Evolutionary conservation across 2,329 filamentous ascomycete genomes (phyloP).

Genomic region (Sordariomycetes sp.): DNA sequence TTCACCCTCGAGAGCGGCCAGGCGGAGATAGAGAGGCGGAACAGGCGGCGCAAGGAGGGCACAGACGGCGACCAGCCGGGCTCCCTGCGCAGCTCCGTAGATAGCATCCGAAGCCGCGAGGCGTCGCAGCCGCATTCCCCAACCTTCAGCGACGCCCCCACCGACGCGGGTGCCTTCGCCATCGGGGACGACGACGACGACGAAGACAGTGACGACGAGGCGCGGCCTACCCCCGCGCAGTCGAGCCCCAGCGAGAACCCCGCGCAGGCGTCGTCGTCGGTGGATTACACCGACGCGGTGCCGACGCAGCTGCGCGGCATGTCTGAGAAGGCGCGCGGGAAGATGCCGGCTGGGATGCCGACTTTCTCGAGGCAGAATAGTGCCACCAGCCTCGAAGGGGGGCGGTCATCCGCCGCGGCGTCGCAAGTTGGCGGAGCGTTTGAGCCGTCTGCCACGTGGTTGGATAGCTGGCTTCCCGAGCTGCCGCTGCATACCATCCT

Average conservation of each 20-base stretch:
- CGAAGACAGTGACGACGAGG: constrained; percentile 36
- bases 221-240: constrained; percentile 42
- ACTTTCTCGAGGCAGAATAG: constrained; percentile 85
- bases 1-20: constrained; percentile 90
- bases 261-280: constrained; percentile 55
- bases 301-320: constrained; percentile 77
- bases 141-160: constrained; percentile 54
- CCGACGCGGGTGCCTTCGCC: constrained; percentile 67
- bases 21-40: constrained; percentile 76
- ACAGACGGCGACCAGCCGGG: constrained; percentile 35
- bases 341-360: constrained; percentile 76
- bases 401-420: constrained; percentile 38
- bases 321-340: constrained; percentile 94
- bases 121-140: constrained; percentile 36
- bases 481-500: constrained; percentile 79
- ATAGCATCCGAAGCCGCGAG: constrained; percentile 53
- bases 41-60: constrained; percentile 54
- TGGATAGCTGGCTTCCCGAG: constrained; percentile 88
- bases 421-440: constrained; percentile 40
- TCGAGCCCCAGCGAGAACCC: constrained; percentile 52
- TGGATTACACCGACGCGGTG: constrained; percentile 60
- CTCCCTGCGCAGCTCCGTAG: constrained; percentile 48
- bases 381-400: constrained; percentile 58
- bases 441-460: constrained; percentile 70
- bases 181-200: constrained; percentile 74